Conservation (phyloP, 495 filamentous ascomycete genomes). For the Tetracladium marchalianum region DNA sequence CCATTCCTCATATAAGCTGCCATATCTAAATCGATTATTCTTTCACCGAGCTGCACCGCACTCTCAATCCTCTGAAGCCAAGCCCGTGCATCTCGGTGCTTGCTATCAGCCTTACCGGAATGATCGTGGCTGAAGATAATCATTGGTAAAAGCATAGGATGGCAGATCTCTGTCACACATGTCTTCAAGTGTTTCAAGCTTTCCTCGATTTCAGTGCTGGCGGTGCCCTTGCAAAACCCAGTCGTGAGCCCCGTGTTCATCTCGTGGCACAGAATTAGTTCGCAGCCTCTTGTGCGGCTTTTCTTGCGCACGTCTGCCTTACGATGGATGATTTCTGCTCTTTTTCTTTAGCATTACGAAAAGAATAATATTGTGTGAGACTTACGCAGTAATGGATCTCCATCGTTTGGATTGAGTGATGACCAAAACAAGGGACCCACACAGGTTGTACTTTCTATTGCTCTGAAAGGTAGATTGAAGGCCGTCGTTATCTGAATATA, state of each 20-base stretch:
- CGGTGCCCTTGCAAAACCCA: conserved; percentile 41
- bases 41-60: conserved; percentile 36
- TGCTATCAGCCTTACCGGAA: conserved; percentile 30
- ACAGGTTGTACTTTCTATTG: conserved; percentile 33
- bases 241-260: conserved; percentile 36
- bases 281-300: conserved; percentile 41
- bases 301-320: conserved; percentile 44
- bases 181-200: conserved; percentile 29
- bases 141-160: conserved; percentile 38
- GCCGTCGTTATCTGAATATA: conserved; percentile 31
- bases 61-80: conserved; percentile 42
- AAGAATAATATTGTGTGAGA: neutral
- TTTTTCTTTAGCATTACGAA: neutral
- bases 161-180: conserved; percentile 29
- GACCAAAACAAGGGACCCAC: conserved; percentile 46
- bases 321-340: conserved; percentile 38
- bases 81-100: conserved; percentile 39
- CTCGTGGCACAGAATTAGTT: conserved; percentile 40
- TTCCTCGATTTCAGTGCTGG: conserved; percentile 30
- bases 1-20: conserved; percentile 30
- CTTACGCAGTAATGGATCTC: conserved; percentile 36
- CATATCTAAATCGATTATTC: conserved; percentile 31
- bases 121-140: conserved; percentile 38
- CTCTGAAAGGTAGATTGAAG: conserved; percentile 34
- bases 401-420: conserved; percentile 33